Base-by-base conservation (phyloP, 495 filamentous ascomycete genomes). In the Platismatia glauca region DNA sequence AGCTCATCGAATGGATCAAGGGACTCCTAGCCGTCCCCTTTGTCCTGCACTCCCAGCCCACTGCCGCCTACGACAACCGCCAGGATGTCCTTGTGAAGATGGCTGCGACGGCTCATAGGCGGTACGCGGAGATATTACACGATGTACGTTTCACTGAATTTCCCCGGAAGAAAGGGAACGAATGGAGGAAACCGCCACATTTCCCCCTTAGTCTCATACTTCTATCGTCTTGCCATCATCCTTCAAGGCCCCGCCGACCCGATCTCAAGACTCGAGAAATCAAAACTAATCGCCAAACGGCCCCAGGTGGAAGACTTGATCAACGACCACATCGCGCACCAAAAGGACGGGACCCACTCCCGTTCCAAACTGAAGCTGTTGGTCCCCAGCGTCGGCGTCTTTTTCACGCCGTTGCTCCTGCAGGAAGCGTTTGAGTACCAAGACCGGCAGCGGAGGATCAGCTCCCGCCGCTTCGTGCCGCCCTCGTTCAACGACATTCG, bases 401-500 rank as follows among this genome's bases (percentile, higher is more conserved):
- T 98, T 79, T 97, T 96, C 76, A 98, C 95, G 0, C 83, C 84
- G 7, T 78, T 97, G 6, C 83, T 84, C 13, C 82, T 98, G 1
- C 88, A 90, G 70, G 87, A 90, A 57, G 93, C 95, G 9, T 98
- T 98, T 77, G 84, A 84, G 61, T 92, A 88, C 70, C 94, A 97
- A 73, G 94, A 98, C 73, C 70, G 77, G 52, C 85, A 83, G 55
- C 85, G 94, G 4, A 87, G 84, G 71, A 98, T 98, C 74, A 95
- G 89, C 62, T 89, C 85, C 4, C 87, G 94, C 9, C 87, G 94
- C 33, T 98, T 97, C 70, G 94, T 98, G 13, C 87, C 94, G 7
- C 95, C 95, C 0, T 96, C 91, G 16, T 98, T 98, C 81, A 98
- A 98, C 75, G 94, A 98, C 69, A 86, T 98, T 63, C 86, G 95